Evolutionary conservation across 176 grass and related monocot genomes (phyloP).

Genomic region (Stipa capillata): DNA sequence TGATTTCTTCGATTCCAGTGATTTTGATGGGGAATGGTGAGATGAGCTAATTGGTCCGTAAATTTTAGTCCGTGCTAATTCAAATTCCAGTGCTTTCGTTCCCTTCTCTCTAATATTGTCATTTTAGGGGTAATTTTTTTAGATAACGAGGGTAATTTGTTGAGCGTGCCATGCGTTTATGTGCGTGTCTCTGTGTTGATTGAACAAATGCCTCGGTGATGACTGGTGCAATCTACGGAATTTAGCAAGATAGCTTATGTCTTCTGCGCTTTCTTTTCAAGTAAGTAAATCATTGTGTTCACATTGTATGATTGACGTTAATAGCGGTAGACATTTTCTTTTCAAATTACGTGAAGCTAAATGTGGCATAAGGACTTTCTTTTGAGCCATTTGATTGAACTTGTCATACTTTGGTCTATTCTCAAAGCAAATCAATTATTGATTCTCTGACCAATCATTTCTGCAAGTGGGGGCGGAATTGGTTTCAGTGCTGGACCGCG

Average conservation of each 20-base stretch:
- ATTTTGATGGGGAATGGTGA: background rate
- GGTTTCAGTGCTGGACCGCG: background rate
- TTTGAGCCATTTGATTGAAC: background rate
- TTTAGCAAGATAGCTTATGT: background rate
- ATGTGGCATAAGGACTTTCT: background rate
- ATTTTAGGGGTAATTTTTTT: background rate
- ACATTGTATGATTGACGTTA: background rate
- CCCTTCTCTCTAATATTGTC: background rate
- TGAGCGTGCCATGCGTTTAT: background rate
- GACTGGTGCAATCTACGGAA: background rate
- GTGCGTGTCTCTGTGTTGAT: background rate
- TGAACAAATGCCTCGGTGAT: background rate
- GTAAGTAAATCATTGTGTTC: background rate
- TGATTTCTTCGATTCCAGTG: background rate
- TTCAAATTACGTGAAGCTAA: background rate
- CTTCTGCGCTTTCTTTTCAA: background rate
- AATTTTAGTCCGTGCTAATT: background rate
- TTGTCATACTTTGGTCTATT: background rate
- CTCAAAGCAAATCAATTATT: background rate
- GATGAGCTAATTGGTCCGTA: background rate
- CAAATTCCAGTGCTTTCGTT: background rate
- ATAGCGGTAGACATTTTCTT: background rate
- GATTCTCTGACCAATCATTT: background rate
- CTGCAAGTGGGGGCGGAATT: background rate
- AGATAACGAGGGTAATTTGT: too few species aligned